These are phyloP conservation scores for Fomitopsis pinicola DNA, from an alignment of 1,284 basidiomycete species.

Conservation along the genomic window DNA sequence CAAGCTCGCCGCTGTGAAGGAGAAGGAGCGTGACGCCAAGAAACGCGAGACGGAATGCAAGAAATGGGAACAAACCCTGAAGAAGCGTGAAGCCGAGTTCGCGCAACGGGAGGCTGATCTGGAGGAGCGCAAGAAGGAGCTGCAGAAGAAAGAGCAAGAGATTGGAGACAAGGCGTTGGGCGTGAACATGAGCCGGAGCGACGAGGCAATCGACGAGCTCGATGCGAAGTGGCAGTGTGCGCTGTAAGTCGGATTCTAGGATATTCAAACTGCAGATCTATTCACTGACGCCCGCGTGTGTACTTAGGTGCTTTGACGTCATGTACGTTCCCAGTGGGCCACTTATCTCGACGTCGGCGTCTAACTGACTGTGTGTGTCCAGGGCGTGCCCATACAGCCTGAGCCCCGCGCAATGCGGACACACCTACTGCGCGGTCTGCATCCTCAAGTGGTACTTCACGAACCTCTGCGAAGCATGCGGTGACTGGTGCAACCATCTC, in stretches of 20 bases:
- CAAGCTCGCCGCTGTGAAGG: neutral
- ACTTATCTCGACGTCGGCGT: neutral
- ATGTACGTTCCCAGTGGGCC: neutral
- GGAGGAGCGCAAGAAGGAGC: neutral
- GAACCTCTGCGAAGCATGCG: constrained; percentile 52
- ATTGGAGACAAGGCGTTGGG: neutral
- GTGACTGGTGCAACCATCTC: constrained; percentile 59
- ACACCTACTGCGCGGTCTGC: constrained; percentile 62
- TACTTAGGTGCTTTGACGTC: neutral
- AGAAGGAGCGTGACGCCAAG: neutral
- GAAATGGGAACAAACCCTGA: neutral
- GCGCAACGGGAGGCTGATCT: neutral
- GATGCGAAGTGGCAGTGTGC: neutral
- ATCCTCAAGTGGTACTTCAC: constrained; percentile 66
- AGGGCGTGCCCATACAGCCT: constrained; percentile 59
- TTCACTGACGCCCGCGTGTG: neutral
- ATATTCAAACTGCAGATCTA: neutral
- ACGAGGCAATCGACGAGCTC: neutral
- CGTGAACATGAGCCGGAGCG: neutral
- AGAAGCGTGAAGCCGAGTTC: neutral
- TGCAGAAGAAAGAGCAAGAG: neutral
- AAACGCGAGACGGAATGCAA: neutral
- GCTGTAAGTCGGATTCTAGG: neutral
- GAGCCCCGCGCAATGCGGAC: constrained; percentile 52
- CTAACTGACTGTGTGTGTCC: neutral